Evolutionary conservation across 176 grass and related monocot genomes (phyloP).

Genomic region (Zea luxurians): DNA sequence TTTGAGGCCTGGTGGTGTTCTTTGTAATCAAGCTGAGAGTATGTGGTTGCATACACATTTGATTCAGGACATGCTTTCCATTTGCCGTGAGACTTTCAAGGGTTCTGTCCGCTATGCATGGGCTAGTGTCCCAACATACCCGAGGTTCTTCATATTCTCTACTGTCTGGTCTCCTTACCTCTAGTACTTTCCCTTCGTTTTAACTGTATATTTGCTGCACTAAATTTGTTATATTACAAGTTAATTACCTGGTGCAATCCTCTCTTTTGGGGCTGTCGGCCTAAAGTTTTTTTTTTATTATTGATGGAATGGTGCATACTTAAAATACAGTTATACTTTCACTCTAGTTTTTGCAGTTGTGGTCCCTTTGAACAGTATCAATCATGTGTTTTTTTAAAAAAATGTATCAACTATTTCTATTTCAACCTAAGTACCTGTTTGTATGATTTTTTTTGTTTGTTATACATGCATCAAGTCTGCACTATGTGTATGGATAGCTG

Average conservation of each 20-base stretch:
- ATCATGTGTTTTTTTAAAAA: neutral
- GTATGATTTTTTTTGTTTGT: neutral
- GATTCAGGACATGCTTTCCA: slow-evolving; percentile 89
- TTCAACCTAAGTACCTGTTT: neutral
- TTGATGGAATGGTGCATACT: neutral
- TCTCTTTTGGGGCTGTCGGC: neutral
- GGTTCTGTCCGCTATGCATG: slow-evolving; percentile 89
- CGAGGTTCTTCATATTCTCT: slow-evolving; percentile 55
- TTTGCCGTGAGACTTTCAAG: slow-evolving; percentile 84
- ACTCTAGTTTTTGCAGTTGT: neutral
- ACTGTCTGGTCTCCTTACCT: neutral
- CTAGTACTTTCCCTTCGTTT: neutral
- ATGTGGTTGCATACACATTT: slow-evolving; percentile 94
- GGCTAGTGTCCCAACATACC: slow-evolving; percentile 97
- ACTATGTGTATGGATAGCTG: neutral
- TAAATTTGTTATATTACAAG: neutral
- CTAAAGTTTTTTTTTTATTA: neutral
- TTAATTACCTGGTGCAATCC: neutral
- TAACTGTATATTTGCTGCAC: neutral
- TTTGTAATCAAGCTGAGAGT: slow-evolving; percentile 95
- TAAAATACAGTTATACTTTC: neutral
- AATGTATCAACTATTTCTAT: neutral
- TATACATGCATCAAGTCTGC: neutral
- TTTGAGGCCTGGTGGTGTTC: slow-evolving; percentile 86
- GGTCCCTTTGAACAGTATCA: neutral